Evolutionary conservation across 2,329 filamentous ascomycete genomes (phyloP).

Genomic region (Podosphaera aphanis): DNA sequence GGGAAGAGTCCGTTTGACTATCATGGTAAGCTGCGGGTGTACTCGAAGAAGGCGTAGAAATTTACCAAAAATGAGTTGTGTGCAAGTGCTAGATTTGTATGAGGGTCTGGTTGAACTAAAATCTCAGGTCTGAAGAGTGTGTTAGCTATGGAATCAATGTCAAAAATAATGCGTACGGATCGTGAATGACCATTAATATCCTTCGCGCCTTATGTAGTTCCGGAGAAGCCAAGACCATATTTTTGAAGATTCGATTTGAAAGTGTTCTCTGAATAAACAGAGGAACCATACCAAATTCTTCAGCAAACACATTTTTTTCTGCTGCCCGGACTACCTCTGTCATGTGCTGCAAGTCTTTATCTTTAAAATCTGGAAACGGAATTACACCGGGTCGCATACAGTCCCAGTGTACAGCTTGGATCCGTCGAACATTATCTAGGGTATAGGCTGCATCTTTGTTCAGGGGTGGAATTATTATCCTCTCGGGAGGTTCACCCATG

Average conservation of each 20-base stretch:
- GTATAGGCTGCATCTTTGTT: conserved; percentile 32
- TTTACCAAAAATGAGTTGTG: conserved; percentile 79
- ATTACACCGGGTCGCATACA: conserved; percentile 55
- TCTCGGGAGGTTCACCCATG: conserved; percentile 76
- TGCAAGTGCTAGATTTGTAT: conserved; percentile 51
- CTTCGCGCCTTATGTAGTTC: conserved; percentile 41
- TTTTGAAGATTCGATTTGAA: conserved; percentile 56
- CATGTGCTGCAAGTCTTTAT: conserved; percentile 35
- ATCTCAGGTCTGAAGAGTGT: conserved; percentile 36
- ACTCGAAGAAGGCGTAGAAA: conserved; percentile 10
- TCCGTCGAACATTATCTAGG: conserved; percentile 33
- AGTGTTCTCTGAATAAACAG: conserved; percentile 55
- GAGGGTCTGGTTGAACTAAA: conserved; percentile 38
- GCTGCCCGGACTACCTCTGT: conserved; percentile 61
- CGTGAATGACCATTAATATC: conserved; percentile 71
- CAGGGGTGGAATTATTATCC: conserved; percentile 31
- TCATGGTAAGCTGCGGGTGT: conserved; percentile 12
- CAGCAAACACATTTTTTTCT: conserved; percentile 47
- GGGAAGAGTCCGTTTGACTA: conserved; percentile 60
- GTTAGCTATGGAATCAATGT: background rate
- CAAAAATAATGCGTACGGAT: conserved; percentile 36
- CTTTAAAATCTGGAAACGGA: conserved; percentile 26
- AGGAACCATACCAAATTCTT: conserved; percentile 54
- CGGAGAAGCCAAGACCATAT: conserved; percentile 65
- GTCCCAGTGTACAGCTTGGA: conserved; percentile 57